phyloP scores from a whole-genome alignment of 371 early-diverging fungal species.

The Syncephalis plumigaleata region DNA sequence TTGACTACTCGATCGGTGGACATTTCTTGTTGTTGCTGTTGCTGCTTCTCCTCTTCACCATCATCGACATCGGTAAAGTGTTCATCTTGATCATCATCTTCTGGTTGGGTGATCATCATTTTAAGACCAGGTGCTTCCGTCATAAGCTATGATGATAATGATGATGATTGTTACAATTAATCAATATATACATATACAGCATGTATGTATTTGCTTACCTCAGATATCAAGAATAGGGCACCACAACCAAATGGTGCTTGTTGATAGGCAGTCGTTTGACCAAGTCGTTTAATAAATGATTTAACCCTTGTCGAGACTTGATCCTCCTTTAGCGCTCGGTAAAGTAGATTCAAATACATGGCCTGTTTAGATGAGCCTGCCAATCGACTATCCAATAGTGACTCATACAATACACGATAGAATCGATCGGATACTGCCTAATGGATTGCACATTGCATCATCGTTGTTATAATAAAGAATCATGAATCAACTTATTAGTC shows the following conservation, averaged over 20 bases:
- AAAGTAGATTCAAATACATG: conserved; percentile 82
- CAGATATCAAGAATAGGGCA: conserved; percentile 61
- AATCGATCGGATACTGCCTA: conserved; percentile 53
- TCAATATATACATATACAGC: background rate
- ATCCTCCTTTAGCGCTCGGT: conserved; percentile 69
- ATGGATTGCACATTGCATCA: too few species aligned
- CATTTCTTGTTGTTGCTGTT: conserved; percentile 5
- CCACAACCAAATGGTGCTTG: conserved; percentile 75
- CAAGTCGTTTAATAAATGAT: conserved; percentile 77
- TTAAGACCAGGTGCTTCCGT: background rate
- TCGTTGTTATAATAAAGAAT: background rate
- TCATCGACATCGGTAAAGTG: conserved; percentile 23
- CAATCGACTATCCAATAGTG: conserved; percentile 70
- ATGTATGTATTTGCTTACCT: conserved; percentile 20
- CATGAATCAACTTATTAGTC: background rate
- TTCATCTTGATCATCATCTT: conserved; percentile 52
- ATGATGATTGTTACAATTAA: conserved; percentile 1
- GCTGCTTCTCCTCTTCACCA: conserved; percentile 20
- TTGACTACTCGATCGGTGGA: conserved; percentile 3
- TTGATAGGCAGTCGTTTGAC: conserved; percentile 61
- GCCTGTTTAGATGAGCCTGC: conserved; percentile 70
- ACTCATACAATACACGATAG: conserved; percentile 76
- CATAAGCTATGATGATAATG: background rate
- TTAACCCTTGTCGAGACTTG: conserved; percentile 38
- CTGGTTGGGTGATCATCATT: conserved; percentile 42